A percentile compares a stretch with the other conserved stretches of the same genome.
These are phyloP conservation scores for Suillus subalutaceus DNA, from an alignment of 768 basidiomycete species.

Conservation along the genomic window DNA sequence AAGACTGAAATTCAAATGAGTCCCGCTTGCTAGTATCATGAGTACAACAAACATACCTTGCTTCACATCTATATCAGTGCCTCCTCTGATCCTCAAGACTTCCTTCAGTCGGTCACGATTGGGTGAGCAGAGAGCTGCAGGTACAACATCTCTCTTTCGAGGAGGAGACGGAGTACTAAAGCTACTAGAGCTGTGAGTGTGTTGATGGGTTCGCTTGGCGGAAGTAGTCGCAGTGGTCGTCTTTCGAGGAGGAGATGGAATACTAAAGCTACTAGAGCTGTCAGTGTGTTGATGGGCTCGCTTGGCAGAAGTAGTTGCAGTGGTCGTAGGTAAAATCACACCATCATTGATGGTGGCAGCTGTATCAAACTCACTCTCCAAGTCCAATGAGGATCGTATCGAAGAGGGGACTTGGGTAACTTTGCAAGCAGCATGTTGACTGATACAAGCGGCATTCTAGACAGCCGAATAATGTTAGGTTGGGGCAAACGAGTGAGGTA, in stretches of 20 bases:
- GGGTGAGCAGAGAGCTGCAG: slow-evolving; percentile 1
- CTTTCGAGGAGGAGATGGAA: slow-evolving; percentile 2
- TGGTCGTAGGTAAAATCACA: background rate
- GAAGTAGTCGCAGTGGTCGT: background rate
- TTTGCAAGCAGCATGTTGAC: slow-evolving; percentile 7
- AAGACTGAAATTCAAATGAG: background rate
- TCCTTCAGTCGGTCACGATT: slow-evolving; percentile 7
- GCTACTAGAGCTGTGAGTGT: slow-evolving; percentile 6
- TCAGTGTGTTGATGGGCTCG: slow-evolving; percentile 4
- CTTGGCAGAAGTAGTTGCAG: background rate
- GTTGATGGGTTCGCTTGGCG: slow-evolving; percentile 4
- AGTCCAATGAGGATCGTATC: background rate
- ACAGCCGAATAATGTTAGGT: background rate
- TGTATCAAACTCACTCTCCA: background rate
- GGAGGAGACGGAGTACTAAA: background rate
- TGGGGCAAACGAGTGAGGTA: background rate
- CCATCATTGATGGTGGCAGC: no score
- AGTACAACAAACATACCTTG: background rate
- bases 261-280: slow-evolving; percentile 2
- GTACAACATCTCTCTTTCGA: slow-evolving; percentile 1
- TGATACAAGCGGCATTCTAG: background rate
- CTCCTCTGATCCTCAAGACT: slow-evolving; percentile 6
- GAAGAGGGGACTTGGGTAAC: background rate
- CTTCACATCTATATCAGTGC: slow-evolving; percentile 6
- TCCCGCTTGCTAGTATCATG: background rate